Conservation (phyloP, 2,329 filamentous ascomycete genomes). For the Ophiosphaerella narmari region DNA sequence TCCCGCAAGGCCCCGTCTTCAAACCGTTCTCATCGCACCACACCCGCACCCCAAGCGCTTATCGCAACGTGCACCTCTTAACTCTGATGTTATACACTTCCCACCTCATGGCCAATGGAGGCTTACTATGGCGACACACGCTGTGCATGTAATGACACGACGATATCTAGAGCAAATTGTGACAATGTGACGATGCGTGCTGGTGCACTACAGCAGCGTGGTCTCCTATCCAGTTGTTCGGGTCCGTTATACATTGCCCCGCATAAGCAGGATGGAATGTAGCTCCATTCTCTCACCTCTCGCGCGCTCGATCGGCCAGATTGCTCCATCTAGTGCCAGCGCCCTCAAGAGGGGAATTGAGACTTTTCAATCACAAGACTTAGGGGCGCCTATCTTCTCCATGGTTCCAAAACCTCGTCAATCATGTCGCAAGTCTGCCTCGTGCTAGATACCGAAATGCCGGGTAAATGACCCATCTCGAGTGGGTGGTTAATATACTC, state of each 20-base stretch:
- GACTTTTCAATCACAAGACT: conserved; percentile 2
- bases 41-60: neutral
- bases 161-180: neutral
- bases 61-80: neutral
- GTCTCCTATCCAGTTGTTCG: too few relatives aligned
- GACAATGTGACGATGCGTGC: neutral
- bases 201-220: neutral
- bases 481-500: conserved; percentile 9
- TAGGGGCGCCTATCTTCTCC: conserved; percentile 8
- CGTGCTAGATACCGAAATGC: conserved; percentile 8
- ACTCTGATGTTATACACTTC: too few relatives aligned
- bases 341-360: neutral
- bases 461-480: conserved; percentile 10
- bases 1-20: too few relatives aligned
- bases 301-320: too few relatives aligned
- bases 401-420: conserved; percentile 10
- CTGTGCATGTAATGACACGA: neutral
- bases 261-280: too few relatives aligned
- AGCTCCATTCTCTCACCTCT: too few relatives aligned
- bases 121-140: neutral
- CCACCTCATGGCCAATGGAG: neutral
- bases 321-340: neutral
- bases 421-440: conserved; percentile 17
- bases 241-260: too few relatives aligned
- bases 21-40: neutral